phyloP scores from a whole-genome alignment of 192 early-diverging fungal species.

The Piromyces sp. region DNA sequence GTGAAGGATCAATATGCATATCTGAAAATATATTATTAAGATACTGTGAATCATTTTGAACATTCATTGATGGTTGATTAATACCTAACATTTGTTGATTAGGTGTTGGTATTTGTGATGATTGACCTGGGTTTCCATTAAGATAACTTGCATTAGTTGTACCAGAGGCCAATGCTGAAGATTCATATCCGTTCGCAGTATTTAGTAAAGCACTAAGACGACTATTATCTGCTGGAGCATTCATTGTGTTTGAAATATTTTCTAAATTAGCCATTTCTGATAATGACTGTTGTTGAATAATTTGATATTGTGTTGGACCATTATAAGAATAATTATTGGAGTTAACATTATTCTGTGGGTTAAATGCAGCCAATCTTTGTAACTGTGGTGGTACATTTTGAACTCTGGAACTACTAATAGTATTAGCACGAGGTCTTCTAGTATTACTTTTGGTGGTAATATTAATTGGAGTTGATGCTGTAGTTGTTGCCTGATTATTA shows the following conservation, averaged over 20 bases:
- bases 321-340: neutral
- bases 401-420: constrained; percentile 21
- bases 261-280: neutral
- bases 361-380: constrained; percentile 18
- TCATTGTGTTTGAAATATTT: neutral
- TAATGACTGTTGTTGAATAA: neutral
- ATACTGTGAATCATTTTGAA: neutral
- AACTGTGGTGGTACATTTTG: constrained; percentile 27
- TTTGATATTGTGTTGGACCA: neutral
- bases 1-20: neutral
- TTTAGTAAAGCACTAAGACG: neutral
- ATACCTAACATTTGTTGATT: neutral
- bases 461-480: neutral
- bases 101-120: neutral
- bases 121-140: neutral
- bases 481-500: neutral
- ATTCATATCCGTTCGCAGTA: neutral
- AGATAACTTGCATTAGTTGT: neutral
- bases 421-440: constrained; percentile 23
- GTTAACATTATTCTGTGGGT: neutral
- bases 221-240: neutral
- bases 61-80: neutral
- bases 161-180: neutral
- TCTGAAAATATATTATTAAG: neutral
- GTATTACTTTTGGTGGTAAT: neutral